phyloP scores from a whole-genome alignment of 345 rosid genomes.

The Salix udensis region DNA sequence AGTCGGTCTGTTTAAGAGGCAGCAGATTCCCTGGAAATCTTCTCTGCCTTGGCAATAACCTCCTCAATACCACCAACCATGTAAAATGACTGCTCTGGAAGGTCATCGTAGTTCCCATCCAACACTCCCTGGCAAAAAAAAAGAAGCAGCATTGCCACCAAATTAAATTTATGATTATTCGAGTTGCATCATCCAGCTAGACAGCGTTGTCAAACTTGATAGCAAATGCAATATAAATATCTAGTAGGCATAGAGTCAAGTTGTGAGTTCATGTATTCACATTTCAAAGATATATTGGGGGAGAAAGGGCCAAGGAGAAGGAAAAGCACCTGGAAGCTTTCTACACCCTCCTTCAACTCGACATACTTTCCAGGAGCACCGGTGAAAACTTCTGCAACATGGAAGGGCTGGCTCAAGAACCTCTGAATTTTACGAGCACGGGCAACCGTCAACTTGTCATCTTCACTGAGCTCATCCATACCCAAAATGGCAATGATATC shows the following conservation, averaged over 20 bases:
- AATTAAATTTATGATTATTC: neutral
- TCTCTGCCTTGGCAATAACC: slow-evolving; percentile 77
- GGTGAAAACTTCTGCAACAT: slow-evolving; percentile 96
- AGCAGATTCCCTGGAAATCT: slow-evolving; percentile 69
- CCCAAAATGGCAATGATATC: slow-evolving; percentile 99
- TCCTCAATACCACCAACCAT: slow-evolving; percentile 90
- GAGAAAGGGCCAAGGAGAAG: neutral
- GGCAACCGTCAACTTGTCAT: slow-evolving; percentile 93
- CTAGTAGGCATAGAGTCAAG: neutral
- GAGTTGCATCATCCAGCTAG: neutral
- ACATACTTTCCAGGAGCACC: slow-evolving; percentile 99
- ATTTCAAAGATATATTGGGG: neutral
- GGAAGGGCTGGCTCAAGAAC: slow-evolving; percentile 99
- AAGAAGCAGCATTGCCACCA: neutral
- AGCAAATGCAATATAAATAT: neutral
- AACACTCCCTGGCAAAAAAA: slow-evolving; percentile 57
- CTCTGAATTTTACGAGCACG: slow-evolving; percentile 96
- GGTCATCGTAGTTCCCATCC: slow-evolving; percentile 85
- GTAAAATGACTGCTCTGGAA: slow-evolving; percentile 75
- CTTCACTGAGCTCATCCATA: slow-evolving; percentile 99
- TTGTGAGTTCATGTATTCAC: neutral
- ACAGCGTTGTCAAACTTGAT: neutral
- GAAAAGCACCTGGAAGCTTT: slow-evolving; percentile 84
- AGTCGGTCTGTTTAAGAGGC: slow-evolving; percentile 31
- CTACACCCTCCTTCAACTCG: slow-evolving; percentile 81